Evolutionary conservation across 352 stramenopile genomes (phyloP).

Genomic region (Phytophthora melonis): DNA sequence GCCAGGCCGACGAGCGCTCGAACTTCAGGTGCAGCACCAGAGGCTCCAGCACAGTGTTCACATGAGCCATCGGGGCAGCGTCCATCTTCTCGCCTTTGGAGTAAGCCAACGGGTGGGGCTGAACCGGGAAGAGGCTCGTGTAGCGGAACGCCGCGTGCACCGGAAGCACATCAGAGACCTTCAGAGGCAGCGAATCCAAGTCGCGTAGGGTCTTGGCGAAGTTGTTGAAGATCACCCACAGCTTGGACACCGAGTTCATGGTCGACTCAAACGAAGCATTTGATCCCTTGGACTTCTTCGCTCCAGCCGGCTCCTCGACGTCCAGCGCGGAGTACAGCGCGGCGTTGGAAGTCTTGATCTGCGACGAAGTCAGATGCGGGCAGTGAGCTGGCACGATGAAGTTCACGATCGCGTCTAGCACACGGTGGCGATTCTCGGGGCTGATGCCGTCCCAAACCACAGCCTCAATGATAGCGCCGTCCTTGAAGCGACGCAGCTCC

Average conservation of each 20-base stretch:
- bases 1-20: conserved; percentile 88
- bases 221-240: conserved; percentile 85
- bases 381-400: conserved; percentile 79
- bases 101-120: conserved; percentile 88
- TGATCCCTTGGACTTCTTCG: conserved; percentile 46
- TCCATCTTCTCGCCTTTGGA: conserved; percentile 75
- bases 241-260: conserved; percentile 78
- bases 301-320: conserved; percentile 54
- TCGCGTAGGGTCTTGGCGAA: conserved; percentile 82
- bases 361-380: conserved; percentile 51
- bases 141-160: conserved; percentile 87
- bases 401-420: conserved; percentile 81
- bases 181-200: conserved; percentile 86
- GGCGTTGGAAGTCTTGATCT: conserved; percentile 83
- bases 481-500: conserved; percentile 92
- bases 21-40: conserved; percentile 83
- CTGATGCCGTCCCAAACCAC: conserved; percentile 90
- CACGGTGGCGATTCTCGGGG: conserved; percentile 70
- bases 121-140: conserved; percentile 85
- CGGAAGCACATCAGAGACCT: conserved; percentile 83
- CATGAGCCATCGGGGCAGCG: conserved; percentile 60
- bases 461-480: conserved; percentile 90
- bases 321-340: conserved; percentile 76
- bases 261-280: conserved; percentile 74
- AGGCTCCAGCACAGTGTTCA: conserved; percentile 82